phyloP scores from a whole-genome alignment of 2,329 filamentous ascomycete species.

The Colletotrichum viniferum region DNA sequence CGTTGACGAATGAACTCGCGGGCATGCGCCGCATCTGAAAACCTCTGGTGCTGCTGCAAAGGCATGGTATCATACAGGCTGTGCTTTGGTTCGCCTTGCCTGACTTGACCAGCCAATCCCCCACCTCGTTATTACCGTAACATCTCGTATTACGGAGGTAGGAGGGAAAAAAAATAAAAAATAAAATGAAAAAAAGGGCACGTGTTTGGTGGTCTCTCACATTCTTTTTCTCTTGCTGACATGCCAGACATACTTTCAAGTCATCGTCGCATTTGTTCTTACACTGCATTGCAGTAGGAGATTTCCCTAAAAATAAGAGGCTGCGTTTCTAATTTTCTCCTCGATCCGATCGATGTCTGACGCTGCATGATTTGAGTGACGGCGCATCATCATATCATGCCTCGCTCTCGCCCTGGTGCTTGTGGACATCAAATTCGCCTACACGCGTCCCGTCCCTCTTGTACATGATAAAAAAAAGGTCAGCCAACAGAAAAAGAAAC shows the following conservation, averaged over 20 bases:
- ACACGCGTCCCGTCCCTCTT: background rate
- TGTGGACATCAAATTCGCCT: background rate
- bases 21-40: background rate
- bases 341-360: background rate
- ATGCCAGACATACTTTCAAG: background rate
- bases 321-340: background rate
- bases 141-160: background rate
- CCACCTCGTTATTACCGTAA: background rate
- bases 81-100: background rate
- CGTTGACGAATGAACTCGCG: background rate
- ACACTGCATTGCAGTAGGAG: background rate
- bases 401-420: background rate
- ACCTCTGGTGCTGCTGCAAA: background rate
- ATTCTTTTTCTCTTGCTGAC: background rate
- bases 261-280: background rate
- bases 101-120: background rate
- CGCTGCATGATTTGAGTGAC: background rate
- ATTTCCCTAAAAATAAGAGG: background rate
- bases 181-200: background rate
- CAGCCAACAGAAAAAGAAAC: background rate
- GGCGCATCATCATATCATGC: background rate
- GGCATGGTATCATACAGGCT: background rate
- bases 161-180: background rate
- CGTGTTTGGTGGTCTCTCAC: background rate
- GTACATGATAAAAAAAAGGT: background rate